Conservation (phyloP, 345 rosid species). For the Linum trigynum region DNA sequence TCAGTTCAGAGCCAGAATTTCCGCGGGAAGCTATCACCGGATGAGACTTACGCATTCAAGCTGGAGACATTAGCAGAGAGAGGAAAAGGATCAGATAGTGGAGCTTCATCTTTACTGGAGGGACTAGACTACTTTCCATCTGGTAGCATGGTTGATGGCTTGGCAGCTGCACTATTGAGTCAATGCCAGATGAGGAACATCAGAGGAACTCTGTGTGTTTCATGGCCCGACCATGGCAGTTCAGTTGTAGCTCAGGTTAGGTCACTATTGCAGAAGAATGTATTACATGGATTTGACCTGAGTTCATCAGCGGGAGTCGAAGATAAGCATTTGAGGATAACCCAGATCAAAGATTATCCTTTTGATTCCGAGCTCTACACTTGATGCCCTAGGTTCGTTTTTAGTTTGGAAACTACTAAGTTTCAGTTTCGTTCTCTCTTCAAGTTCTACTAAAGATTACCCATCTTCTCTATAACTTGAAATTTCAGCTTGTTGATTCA, state of each 20-base stretch:
- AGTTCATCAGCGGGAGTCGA: slow-evolving; percentile 5
- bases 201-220: slow-evolving; percentile 57
- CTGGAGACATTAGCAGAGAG: slow-evolving; percentile 69
- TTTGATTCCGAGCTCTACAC: slow-evolving; percentile 56
- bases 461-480: too few relatives aligned
- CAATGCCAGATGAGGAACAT: slow-evolving; percentile 64
- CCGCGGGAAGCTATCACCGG: slow-evolving; percentile 67
- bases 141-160: slow-evolving; percentile 77
- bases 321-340: slow-evolving; percentile 20
- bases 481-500: too few relatives aligned
- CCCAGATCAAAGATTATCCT: slow-evolving; percentile 33
- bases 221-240: slow-evolving; percentile 72
- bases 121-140: slow-evolving; percentile 77
- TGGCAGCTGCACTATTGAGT: slow-evolving; percentile 71
- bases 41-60: slow-evolving; percentile 62
- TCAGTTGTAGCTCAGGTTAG: slow-evolving; percentile 39
- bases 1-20: slow-evolving; percentile 75
- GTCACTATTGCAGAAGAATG: slow-evolving; percentile 39
- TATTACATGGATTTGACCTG: slow-evolving; percentile 38
- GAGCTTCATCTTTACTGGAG: slow-evolving; percentile 26
- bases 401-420: too few relatives aligned
- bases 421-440: too few relatives aligned
- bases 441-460: too few relatives aligned
- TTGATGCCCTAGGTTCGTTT: slow-evolving; percentile 14
- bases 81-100: slow-evolving; percentile 13